Evolutionary conservation across 192 early-diverging fungal species (phyloP).

Genomic region (Cetraspora pellucida): DNA sequence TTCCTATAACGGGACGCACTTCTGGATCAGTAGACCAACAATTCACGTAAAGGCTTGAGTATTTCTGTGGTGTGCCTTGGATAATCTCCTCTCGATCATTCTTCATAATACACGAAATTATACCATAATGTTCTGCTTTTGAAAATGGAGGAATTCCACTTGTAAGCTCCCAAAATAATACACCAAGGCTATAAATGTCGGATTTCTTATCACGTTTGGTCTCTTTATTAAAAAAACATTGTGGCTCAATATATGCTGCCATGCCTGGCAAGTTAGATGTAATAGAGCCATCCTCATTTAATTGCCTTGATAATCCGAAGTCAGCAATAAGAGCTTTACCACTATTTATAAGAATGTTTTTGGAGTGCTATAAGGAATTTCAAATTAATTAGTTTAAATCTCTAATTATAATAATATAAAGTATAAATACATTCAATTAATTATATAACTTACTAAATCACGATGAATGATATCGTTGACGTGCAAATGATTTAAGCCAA

Average conservation of each 20-base stretch:
- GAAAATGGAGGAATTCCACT: conserved; percentile 40
- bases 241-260: background rate
- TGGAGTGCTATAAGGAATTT: background rate
- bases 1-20: conserved; percentile 21
- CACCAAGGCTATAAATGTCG: conserved; percentile 47
- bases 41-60: conserved; percentile 42
- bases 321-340: conserved; percentile 7
- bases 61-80: conserved; percentile 42
- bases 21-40: conserved; percentile 40
- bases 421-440: background rate
- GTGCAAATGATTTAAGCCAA: conserved; percentile 1
- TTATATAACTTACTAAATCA: conserved; percentile 11
- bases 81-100: conserved; percentile 36
- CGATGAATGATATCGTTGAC: background rate
- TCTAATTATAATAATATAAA: background rate
- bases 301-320: conserved; percentile 6
- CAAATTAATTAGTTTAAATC: background rate
- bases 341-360: conserved; percentile 12
- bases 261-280: background rate
- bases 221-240: background rate
- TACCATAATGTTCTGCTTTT: too few species aligned
- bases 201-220: conserved; percentile 37
- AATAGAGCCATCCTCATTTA: background rate
- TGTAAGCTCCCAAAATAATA: conserved; percentile 46
- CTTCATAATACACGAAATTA: conserved; percentile 39